Conservation (phyloP, 2,329 filamentous ascomycete species). For the Penicillium oxalicum region DNA sequence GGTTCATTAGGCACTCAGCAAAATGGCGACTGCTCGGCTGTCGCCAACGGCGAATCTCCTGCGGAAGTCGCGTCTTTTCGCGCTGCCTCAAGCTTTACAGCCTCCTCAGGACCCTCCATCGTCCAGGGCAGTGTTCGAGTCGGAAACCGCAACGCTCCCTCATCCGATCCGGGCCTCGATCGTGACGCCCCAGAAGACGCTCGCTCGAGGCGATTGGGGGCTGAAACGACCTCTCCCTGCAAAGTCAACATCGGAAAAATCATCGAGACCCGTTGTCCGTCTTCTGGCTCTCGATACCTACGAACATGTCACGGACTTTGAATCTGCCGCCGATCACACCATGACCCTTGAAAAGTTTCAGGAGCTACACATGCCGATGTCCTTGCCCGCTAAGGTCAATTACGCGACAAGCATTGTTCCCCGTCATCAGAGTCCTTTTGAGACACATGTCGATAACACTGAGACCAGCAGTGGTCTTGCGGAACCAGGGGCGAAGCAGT, state of each 20-base stretch:
- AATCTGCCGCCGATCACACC: conserved; percentile 73
- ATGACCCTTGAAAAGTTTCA: conserved; percentile 79
- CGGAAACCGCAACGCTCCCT: conserved; percentile 64
- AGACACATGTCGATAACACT: conserved; percentile 42
- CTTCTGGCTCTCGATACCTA: conserved; percentile 74
- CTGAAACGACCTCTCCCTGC: conserved; percentile 78
- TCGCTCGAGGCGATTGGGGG: conserved; percentile 81
- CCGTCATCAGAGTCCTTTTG: conserved; percentile 37
- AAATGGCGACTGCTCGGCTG: conserved; percentile 42
- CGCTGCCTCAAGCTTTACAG: conserved; percentile 70
- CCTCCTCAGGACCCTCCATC: conserved; percentile 50
- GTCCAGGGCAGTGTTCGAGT: conserved; percentile 47
- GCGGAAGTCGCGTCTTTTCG: conserved; percentile 83
- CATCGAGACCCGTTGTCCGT: conserved; percentile 65
- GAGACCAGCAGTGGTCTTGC: conserved; percentile 28
- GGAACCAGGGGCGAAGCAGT: conserved; percentile 40
- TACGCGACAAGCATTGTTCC: conserved; percentile 26
- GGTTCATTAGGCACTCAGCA: conserved; percentile 21
- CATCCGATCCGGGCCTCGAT: conserved; percentile 82
- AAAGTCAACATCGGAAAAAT: conserved; percentile 64
- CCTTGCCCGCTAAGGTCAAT: conserved; percentile 40
- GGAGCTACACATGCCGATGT: conserved; percentile 69
- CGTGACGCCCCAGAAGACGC: conserved; percentile 66
- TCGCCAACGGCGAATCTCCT: conserved; percentile 65
- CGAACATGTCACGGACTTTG: conserved; percentile 85